Conservation (phyloP, 176 grass and related monocot genomes). For the Avena insularis region DNA sequence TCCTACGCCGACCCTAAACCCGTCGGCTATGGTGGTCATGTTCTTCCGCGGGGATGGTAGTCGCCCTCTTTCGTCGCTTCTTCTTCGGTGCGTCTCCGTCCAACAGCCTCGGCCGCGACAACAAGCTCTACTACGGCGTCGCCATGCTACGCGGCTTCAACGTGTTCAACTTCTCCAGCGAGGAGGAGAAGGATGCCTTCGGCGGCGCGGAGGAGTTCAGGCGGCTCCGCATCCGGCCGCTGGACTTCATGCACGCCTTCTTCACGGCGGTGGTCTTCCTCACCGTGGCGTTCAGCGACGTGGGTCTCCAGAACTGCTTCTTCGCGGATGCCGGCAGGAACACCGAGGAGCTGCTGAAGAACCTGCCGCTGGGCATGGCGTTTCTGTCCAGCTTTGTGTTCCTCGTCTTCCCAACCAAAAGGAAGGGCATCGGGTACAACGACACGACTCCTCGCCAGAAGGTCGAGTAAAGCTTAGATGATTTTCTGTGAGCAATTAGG, state of each 20-base stretch:
- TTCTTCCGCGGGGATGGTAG: no score
- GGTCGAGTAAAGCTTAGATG: background rate
- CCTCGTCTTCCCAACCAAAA: conserved; percentile 34
- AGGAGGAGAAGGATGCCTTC: background rate
- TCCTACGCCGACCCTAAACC: no score
- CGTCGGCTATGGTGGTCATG: no score
- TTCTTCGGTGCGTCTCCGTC: no score
- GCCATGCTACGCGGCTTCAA: background rate
- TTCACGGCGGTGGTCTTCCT: conserved; percentile 5
- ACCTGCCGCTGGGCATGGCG: conserved; percentile 1
- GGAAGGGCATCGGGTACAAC: conserved; percentile 38
- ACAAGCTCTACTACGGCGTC: conserved; percentile 8
- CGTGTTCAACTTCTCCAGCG: background rate
- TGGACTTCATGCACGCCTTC: background rate
- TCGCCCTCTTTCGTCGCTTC: no score
- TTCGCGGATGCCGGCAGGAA: background rate
- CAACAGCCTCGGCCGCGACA: background rate
- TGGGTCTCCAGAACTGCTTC: conserved; percentile 5
- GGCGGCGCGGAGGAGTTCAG: background rate
- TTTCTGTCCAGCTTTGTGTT: conserved; percentile 34
- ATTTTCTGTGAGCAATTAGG: background rate
- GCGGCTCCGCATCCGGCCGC: conserved; percentile 6
- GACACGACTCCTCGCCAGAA: background rate
- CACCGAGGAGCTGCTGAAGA: background rate
- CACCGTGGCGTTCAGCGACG: background rate